Percentiles rank a stretch among this genome's conserved stretches.
These are phyloP conservation scores for Suillus hirtellus DNA, from an alignment of 768 basidiomycete genomes.

Conservation along the genomic window DNA sequence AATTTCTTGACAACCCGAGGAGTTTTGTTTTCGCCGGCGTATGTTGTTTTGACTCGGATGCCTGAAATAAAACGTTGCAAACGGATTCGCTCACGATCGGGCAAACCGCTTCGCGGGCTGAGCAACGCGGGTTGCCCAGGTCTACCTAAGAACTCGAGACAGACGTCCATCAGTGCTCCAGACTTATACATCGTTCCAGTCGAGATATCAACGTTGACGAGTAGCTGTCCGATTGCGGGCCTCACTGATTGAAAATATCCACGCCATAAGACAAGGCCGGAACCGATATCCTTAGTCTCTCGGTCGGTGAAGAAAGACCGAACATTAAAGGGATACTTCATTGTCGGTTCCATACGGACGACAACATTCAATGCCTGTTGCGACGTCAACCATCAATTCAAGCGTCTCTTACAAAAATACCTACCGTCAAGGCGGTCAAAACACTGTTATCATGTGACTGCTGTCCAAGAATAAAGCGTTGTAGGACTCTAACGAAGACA, in stretches of 20 bases:
- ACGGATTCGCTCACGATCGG: constrained; percentile 52
- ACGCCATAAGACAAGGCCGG: constrained; percentile 71
- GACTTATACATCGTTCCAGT: constrained; percentile 75
- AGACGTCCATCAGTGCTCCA: constrained; percentile 58
- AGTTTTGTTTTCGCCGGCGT: constrained; percentile 40
- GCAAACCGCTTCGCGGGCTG: constrained; percentile 42
- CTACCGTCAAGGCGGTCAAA: constrained; percentile 64
- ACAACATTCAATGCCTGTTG: constrained; percentile 70
- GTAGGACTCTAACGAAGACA: constrained; percentile 49
- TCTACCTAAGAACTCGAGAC: constrained; percentile 52
- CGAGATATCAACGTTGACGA: constrained; percentile 78
- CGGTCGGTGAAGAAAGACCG: constrained; percentile 70
- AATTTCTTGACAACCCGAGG: constrained; percentile 67
- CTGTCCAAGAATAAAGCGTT: constrained; percentile 61
- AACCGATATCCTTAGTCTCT: constrained; percentile 55
- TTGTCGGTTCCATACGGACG: constrained; percentile 71
- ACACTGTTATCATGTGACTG: constrained; percentile 71
- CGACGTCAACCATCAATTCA: constrained; percentile 1
- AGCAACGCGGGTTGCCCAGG: constrained; percentile 33
- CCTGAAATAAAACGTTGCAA: constrained; percentile 59
- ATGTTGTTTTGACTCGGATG: constrained; percentile 47
- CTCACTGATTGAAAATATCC: constrained; percentile 82
- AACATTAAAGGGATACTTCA: constrained; percentile 68
- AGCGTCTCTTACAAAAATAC: constrained; percentile 15
- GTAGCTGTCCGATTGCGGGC: constrained; percentile 60